Conservation (phyloP, 345 rosid species). For the Salix udensis region DNA sequence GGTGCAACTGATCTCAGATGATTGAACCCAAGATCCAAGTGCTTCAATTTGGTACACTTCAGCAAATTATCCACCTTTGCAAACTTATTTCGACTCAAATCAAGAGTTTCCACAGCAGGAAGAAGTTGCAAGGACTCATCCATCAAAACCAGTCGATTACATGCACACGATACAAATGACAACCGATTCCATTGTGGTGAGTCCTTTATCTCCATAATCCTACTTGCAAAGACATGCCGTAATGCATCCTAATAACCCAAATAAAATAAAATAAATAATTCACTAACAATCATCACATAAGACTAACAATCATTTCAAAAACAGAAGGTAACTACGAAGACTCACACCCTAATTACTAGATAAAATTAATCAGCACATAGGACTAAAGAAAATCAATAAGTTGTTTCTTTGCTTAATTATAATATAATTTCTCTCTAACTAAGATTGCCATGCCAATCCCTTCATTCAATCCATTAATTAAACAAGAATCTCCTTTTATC, state of each 20-base stretch:
- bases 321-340: not conserved
- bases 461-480: not conserved
- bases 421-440: too few relatives aligned
- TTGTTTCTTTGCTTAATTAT: not conserved
- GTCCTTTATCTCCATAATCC: conserved; percentile 82
- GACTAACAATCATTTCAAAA: not conserved
- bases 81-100: conserved; percentile 92
- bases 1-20: conserved; percentile 60
- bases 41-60: conserved; percentile 73
- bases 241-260: conserved; percentile 66
- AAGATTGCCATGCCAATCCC: not conserved
- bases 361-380: not conserved
- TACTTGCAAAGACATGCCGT: conserved; percentile 88
- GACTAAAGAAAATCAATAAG: not conserved
- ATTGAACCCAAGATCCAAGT: conserved; percentile 95
- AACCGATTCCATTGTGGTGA: conserved; percentile 85
- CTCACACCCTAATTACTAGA: not conserved
- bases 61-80: conserved; percentile 85
- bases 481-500: not conserved
- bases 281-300: not conserved
- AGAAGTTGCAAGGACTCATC: conserved; percentile 97
- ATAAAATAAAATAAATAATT: conserved; percentile 1
- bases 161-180: conserved; percentile 79
- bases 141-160: conserved; percentile 84
- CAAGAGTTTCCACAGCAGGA: conserved; percentile 91